Conservation (phyloP, 257 asterid species). For the Ilex asprella region DNA sequence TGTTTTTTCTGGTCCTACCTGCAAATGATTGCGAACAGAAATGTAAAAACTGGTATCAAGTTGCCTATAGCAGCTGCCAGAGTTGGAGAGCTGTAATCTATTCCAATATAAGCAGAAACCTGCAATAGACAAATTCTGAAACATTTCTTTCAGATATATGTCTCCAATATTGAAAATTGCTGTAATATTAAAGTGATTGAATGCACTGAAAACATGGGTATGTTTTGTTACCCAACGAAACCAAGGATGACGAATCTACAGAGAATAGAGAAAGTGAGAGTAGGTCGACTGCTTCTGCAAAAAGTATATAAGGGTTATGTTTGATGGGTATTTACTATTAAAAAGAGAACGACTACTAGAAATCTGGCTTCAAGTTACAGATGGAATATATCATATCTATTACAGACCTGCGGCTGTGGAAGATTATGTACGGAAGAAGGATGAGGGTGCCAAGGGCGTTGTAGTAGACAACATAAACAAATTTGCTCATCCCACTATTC, state of each 20-base stretch:
- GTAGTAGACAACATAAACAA: slow-evolving; percentile 20
- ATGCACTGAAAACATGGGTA: neutral
- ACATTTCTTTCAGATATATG: neutral
- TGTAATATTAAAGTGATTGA: too few species aligned
- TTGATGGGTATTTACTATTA: neutral
- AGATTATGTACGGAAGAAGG: slow-evolving; percentile 21
- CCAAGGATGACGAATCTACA: slow-evolving; percentile 12
- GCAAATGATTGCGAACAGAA: slow-evolving; percentile 14
- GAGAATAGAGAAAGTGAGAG: slow-evolving; percentile 3
- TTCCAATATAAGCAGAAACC: slow-evolving; percentile 8
- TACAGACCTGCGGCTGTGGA: slow-evolving; percentile 19
- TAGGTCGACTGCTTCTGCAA: slow-evolving; percentile 12
- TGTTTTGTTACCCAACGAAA: slow-evolving; percentile 10
- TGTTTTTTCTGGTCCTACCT: slow-evolving; percentile 1
- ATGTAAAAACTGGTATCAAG: slow-evolving; percentile 14
- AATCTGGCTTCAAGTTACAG: too few species aligned
- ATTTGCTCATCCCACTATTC: slow-evolving; percentile 21
- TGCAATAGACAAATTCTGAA: slow-evolving; percentile 16
- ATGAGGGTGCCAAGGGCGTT: slow-evolving; percentile 25
- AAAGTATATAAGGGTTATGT: neutral
- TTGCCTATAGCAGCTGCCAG: slow-evolving; percentile 18
- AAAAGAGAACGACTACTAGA: neutral
- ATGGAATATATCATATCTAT: too few species aligned
- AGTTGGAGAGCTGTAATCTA: slow-evolving; percentile 14
- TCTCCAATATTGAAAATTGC: neutral